phyloP scores from a whole-genome alignment of 345 rosid species.

The Gossypium thurberi region DNA sequence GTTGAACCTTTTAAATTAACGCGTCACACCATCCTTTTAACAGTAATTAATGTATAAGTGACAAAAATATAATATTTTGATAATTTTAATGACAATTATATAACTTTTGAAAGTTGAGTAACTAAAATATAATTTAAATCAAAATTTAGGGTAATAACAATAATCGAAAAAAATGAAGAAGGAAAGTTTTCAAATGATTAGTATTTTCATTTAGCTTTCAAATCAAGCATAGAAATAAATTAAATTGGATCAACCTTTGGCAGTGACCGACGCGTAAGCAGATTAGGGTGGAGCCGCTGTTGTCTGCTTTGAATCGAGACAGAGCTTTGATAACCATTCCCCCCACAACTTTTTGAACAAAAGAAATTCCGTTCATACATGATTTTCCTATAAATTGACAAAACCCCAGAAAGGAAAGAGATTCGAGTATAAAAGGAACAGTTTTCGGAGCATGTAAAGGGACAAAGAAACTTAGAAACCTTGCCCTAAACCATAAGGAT shows the following conservation, averaged over 20 bases:
- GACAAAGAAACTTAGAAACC: not conserved
- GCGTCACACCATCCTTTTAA: too few species aligned
- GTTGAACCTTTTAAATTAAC: too few species aligned
- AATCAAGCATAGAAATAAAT: not conserved
- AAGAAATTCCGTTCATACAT: conserved; percentile 9
- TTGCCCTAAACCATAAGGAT: not conserved
- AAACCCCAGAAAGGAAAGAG: not conserved
- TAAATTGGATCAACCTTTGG: too few species aligned
- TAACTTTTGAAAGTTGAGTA: too few species aligned
- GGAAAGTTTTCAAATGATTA: not conserved
- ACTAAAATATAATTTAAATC: too few species aligned
- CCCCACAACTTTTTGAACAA: not conserved
- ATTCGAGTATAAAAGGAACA: not conserved
- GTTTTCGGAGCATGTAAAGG: not conserved
- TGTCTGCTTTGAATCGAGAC: not conserved
- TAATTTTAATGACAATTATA: too few species aligned
- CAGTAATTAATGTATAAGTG: too few species aligned
- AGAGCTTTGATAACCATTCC: not conserved
- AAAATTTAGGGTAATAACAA: too few species aligned
- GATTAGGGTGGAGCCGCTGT: not conserved
- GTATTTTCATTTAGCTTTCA: not conserved
- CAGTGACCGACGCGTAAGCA: not conserved
- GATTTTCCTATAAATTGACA: not conserved
- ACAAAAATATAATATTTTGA: too few species aligned
- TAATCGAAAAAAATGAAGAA: not conserved